Evolutionary conservation across 2,329 filamentous ascomycete species (phyloP).

Genomic region (Paraconiothyrium brasiliense): DNA sequence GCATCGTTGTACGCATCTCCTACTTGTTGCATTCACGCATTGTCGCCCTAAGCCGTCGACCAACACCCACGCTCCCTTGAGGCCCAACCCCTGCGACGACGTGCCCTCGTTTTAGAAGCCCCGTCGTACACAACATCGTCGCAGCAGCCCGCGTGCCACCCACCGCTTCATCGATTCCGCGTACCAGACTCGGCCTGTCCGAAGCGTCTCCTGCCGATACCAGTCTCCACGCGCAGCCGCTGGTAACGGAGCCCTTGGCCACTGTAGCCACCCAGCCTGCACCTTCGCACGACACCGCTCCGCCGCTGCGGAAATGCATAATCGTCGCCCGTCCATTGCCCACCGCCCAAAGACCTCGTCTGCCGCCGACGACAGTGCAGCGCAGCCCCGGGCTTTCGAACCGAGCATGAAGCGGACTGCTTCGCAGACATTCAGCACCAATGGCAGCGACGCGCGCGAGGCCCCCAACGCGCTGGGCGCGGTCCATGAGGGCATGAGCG

Average conservation of each 20-base stretch:
- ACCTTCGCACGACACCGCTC: constrained; percentile 10
- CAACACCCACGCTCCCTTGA: constrained; percentile 13
- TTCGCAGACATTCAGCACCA: constrained; percentile 48
- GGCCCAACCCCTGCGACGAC: constrained; percentile 1
- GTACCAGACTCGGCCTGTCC: constrained; percentile 7
- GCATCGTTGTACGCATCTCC: background rate
- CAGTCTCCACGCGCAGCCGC: background rate
- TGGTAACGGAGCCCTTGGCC: constrained; percentile 6
- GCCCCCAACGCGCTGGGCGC: constrained; percentile 35
- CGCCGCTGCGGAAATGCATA: constrained; percentile 42
- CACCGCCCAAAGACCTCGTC: constrained; percentile 54
- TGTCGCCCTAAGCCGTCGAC: background rate
- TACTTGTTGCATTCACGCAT: constrained; percentile 1
- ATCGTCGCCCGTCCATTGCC: constrained; percentile 45
- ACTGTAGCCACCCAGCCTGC: background rate
- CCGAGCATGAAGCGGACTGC: constrained; percentile 50
- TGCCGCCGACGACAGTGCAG: constrained; percentile 52
- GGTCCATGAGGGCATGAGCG: constrained; percentile 39
- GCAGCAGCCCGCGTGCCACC: constrained; percentile 1
- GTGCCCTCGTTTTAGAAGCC: constrained; percentile 11
- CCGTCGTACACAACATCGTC: constrained; percentile 9
- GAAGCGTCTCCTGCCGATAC: background rate
- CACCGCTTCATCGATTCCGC: constrained; percentile 2
- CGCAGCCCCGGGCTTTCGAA: constrained; percentile 22
- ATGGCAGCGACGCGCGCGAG: constrained; percentile 36